Percentiles rank a stretch among this genome's conserved stretches.
Conservation (phyloP, 2,329 filamentous ascomycete species). For the Aspergillus aculeatus region DNA sequence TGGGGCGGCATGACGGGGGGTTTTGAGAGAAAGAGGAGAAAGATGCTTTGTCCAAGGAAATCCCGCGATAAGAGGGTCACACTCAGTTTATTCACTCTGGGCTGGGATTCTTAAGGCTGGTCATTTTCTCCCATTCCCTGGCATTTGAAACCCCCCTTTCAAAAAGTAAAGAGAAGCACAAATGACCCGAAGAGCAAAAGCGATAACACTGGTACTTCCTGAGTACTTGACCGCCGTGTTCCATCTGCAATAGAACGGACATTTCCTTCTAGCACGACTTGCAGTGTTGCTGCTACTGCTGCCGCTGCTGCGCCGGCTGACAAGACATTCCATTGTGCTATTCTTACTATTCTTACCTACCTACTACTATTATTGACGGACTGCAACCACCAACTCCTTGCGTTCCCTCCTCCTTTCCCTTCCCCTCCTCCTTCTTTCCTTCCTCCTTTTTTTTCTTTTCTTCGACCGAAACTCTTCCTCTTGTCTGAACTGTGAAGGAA, state of each 20-base stretch:
- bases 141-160: neutral
- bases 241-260: neutral
- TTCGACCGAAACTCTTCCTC: slow-evolving; percentile 4
- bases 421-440: slow-evolving; percentile 9
- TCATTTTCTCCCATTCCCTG: neutral
- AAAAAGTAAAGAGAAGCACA: neutral
- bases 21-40: neutral
- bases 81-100: slow-evolving; percentile 3
- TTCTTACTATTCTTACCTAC: slow-evolving; percentile 8
- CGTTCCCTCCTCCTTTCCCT: slow-evolving; percentile 9
- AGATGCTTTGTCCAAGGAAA: neutral
- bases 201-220: neutral
- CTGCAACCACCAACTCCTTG: slow-evolving; percentile 11
- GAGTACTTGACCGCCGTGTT: neutral
- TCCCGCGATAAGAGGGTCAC: slow-evolving; percentile 11
- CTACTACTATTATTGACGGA: slow-evolving; percentile 14
- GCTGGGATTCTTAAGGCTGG: neutral
- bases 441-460: slow-evolving; percentile 6
- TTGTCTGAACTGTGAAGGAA: slow-evolving; percentile 9
- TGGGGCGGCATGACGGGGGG: neutral
- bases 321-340: slow-evolving; percentile 18
- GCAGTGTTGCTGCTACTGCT: neutral
- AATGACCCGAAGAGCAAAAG: neutral
- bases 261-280: slow-evolving; percentile 7
- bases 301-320: slow-evolving; percentile 3